Base-by-base conservation (phyloP, 179 eudicot species). In the Heliamphora pulchella region DNA sequence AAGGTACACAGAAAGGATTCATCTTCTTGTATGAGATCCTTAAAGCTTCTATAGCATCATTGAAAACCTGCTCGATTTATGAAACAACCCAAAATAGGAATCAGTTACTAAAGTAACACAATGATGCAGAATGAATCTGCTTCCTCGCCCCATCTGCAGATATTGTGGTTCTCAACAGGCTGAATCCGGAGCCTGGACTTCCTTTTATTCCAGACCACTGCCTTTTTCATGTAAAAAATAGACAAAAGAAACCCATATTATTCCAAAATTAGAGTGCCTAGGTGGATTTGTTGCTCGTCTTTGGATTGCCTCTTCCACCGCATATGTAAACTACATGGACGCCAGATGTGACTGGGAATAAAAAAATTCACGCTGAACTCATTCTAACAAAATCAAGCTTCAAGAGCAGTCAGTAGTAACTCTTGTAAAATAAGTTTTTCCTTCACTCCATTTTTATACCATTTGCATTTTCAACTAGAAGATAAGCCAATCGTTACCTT, bases 1-100 rank as follows among this genome's bases (percentile, higher is more conserved):
- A 93, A 55, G 98, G 97, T 79, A 95, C 98, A 75, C 96, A 93
- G 75, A 95, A 95, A 54, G 98, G 97, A 87, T 91, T 95, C 96
- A 95, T 91, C 93, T 95, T 95, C 87, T 82, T 92, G 85, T 93
- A 95, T 48, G 98, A 95, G 80, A 95, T 76, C 81, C 94, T 90
- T 71, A 95, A 91, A 83, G 97, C 98, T 90, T 91, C 97, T 82
- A 95, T 85, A 54, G 97, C 97, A 83, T 95, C 98, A 78, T 86
- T 83, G 80, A 95, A 95, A 63, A 92, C 97, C 98, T 95, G 96
- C 78, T 47, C 77, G 74, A 46, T 72, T 72, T 74, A 80, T 47
- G 79, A 81, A 74, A 70, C 71, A 82, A 77, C 77, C 68, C 46
- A 66, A 81, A 74, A 57, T n/a, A 82, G 46, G 31, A 62, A 77